Evolutionary conservation across 257 asterid species (phyloP).

Genomic region (Scutellaria baicalensis): DNA sequence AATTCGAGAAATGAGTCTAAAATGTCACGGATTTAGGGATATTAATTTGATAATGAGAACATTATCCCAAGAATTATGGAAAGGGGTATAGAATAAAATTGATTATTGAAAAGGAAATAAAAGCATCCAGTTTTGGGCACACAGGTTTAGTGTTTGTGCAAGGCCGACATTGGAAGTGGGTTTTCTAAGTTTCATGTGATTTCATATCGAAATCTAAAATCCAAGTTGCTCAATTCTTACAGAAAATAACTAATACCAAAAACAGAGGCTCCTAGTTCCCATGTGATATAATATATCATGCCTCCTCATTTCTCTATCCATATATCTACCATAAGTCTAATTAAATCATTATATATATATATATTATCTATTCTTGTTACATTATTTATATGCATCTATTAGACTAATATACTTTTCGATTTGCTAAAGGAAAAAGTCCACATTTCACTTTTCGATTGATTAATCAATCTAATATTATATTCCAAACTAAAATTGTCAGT

Average conservation of each 20-base stretch:
- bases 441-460: too few relatives aligned
- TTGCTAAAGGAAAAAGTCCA: too few relatives aligned
- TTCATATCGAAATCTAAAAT: conserved; percentile 1
- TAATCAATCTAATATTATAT: too few relatives aligned
- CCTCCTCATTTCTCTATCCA: neutral
- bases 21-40: too few relatives aligned
- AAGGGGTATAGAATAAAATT: neutral
- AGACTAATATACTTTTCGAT: too few relatives aligned
- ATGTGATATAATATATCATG: conserved; percentile 19
- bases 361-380: too few relatives aligned
- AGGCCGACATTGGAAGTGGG: conserved; percentile 9
- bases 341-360: too few relatives aligned
- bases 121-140: conserved; percentile 2
- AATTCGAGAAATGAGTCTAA: too few relatives aligned
- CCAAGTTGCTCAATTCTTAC: neutral
- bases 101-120: neutral
- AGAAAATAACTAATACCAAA: neutral
- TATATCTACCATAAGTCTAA: neutral
- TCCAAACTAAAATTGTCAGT: too few relatives aligned
- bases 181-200: conserved; percentile 13
- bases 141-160: neutral
- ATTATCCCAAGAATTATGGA: conserved; percentile 8
- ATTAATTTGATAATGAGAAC: neutral
- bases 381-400: too few relatives aligned
- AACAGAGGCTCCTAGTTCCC: conserved; percentile 1